These are phyloP conservation scores for Trifolium dubium DNA, from an alignment of 306 rosid species.

Conservation along the genomic window DNA sequence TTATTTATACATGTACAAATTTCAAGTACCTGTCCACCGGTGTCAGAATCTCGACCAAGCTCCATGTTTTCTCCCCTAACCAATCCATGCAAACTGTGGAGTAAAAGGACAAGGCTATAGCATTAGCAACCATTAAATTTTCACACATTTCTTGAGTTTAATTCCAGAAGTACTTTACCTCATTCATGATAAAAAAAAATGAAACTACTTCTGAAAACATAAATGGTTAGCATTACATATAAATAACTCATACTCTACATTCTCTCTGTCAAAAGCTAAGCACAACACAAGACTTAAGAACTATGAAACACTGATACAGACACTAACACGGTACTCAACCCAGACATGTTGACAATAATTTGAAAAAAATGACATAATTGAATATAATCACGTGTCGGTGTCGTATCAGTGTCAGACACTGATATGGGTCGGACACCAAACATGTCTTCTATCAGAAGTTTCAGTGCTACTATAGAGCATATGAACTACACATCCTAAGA, in stretches of 20 bases:
- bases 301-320: too few relatives aligned
- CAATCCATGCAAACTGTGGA: slow-evolving; percentile 61
- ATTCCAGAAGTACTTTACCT: not conserved
- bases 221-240: not conserved
- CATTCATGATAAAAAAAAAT: not conserved
- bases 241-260: too few relatives aligned
- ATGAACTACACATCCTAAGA: not conserved
- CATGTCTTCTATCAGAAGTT: too few relatives aligned
- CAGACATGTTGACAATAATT: too few relatives aligned
- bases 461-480: too few relatives aligned
- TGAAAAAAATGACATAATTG: too few relatives aligned
- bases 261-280: too few relatives aligned
- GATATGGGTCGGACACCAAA: too few relatives aligned
- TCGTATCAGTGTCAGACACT: too few relatives aligned
- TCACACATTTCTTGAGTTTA: slow-evolving; percentile 19
- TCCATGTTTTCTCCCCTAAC: slow-evolving; percentile 95
- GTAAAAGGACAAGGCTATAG: slow-evolving; percentile 24
- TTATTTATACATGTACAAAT: slow-evolving; percentile 18
- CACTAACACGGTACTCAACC: too few relatives aligned
- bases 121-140: not conserved
- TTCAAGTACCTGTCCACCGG: slow-evolving; percentile 84
- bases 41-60: slow-evolving; percentile 96
- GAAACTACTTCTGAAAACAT: not conserved
- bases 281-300: too few relatives aligned
- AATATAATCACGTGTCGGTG: too few relatives aligned